Conservation (phyloP, 2,329 filamentous ascomycete genomes). For the Verticillium alfalfae region DNA sequence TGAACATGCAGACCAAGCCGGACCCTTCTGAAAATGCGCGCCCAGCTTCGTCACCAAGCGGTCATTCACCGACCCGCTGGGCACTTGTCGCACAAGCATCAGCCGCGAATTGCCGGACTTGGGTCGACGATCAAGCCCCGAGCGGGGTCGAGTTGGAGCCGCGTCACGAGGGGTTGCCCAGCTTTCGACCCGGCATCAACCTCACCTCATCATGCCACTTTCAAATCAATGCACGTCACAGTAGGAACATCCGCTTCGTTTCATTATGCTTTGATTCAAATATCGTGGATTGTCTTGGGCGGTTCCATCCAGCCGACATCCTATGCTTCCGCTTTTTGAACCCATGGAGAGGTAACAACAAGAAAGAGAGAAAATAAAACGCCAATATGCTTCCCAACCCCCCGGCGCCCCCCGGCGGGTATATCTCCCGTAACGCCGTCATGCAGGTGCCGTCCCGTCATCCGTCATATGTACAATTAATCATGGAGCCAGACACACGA, state of each 20-base stretch:
- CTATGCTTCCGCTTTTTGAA: not conserved
- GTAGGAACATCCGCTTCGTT: not conserved
- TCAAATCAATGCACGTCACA: not conserved
- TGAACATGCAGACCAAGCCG: not conserved
- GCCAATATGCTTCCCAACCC: not conserved
- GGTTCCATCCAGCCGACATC: not conserved
- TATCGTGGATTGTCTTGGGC: not conserved
- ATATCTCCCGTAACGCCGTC: not conserved
- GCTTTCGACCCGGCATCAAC: not conserved
- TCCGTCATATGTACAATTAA: constrained; percentile 11
- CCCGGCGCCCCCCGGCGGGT: not conserved
- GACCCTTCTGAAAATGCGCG: not conserved
- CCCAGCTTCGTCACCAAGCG: not conserved
- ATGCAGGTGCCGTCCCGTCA: constrained; percentile 5
- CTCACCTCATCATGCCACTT: not conserved
- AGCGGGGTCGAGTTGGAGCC: not conserved
- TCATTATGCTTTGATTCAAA: not conserved
- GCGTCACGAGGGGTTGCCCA: not conserved
- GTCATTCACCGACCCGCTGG: not conserved
- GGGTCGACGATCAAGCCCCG: not conserved
- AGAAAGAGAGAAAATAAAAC: not conserved
- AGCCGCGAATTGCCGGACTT: not conserved
- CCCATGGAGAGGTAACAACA: no score
- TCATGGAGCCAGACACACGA: not conserved
- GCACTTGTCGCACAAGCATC: not conserved